Evolutionary conservation across 2,329 filamentous ascomycete species (phyloP).

Genomic region (Xylariales sp.): DNA sequence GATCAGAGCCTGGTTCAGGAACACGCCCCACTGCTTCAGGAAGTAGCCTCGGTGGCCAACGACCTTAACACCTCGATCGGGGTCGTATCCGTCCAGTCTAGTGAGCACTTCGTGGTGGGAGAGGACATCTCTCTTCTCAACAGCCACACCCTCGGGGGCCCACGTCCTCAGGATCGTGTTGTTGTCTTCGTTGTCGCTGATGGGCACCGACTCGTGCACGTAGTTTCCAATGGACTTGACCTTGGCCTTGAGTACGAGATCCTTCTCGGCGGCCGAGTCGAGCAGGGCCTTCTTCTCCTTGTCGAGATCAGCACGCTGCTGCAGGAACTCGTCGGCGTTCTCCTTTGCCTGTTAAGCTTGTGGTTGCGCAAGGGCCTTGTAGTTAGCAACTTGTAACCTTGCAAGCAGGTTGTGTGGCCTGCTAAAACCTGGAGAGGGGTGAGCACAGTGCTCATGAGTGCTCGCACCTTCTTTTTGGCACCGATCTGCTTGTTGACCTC

Average conservation of each 20-base stretch:
- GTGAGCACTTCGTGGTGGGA: constrained; percentile 94
- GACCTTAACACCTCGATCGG: constrained; percentile 87
- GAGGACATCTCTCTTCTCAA: constrained; percentile 72
- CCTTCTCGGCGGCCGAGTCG: constrained; percentile 71
- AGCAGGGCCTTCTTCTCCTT: constrained; percentile 78
- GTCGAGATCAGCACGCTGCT: constrained; percentile 72
- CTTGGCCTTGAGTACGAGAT: constrained; percentile 68
- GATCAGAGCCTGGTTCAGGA: constrained; percentile 87
- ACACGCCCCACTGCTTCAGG: constrained; percentile 82
- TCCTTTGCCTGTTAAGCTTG: constrained; percentile 65
- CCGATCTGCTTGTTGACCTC: constrained; percentile 86
- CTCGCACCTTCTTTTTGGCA: constrained; percentile 84
- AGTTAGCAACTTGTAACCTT: too few species aligned
- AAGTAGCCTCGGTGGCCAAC: constrained; percentile 95
- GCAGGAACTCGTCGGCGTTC: constrained; percentile 73
- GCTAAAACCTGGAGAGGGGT: too few species aligned
- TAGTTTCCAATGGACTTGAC: constrained; percentile 84
- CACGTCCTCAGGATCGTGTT: constrained; percentile 75
- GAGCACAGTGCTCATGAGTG: too few species aligned
- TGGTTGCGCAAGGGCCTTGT: neutral
- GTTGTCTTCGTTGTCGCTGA: constrained; percentile 56
- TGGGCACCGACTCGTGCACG: constrained; percentile 65
- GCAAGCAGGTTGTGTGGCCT: too few species aligned
- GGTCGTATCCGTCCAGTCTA: constrained; percentile 85
- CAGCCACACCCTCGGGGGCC: constrained; percentile 69